A percentile compares a stretch with the other conserved stretches of the same genome.
phyloP scores from a whole-genome alignment of 257 asterid species.

The Prunella vulgaris region DNA sequence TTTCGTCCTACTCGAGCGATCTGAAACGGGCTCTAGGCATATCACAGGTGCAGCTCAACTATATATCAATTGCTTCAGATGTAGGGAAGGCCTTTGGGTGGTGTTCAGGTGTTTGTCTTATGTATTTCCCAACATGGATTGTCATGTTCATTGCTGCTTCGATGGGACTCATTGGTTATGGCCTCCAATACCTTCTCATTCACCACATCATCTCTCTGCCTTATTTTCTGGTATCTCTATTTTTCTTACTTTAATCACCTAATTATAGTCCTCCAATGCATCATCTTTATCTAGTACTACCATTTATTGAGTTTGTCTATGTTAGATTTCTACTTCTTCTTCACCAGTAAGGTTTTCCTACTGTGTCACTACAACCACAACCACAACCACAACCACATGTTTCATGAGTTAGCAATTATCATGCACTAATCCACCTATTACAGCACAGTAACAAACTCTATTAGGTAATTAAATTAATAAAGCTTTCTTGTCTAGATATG shows the following conservation, averaged over 20 bases:
- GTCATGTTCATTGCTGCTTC: slow-evolving; percentile 48
- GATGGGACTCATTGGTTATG: slow-evolving; percentile 60
- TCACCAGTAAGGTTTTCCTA: not conserved
- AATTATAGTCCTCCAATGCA: not conserved
- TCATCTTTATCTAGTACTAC: not conserved
- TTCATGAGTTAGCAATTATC: not conserved
- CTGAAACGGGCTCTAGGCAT: slow-evolving; percentile 41
- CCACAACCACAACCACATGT: not conserved
- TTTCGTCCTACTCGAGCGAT: slow-evolving; percentile 49
- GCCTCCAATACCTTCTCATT: slow-evolving; percentile 57
- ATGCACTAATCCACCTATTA: not conserved
- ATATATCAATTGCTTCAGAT: slow-evolving; percentile 56
- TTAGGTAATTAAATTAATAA: no score
- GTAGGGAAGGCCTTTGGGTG: slow-evolving; percentile 70
- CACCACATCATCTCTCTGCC: slow-evolving; percentile 41
- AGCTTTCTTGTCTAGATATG: no score
- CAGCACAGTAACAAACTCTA: not conserved
- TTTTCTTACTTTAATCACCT: no score
- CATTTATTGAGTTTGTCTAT: not conserved
- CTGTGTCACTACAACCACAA: not conserved
- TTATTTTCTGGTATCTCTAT: slow-evolving; percentile 38
- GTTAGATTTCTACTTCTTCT: not conserved
- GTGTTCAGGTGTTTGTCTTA: slow-evolving; percentile 53
- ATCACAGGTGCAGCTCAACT: slow-evolving; percentile 61
- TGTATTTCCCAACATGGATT: slow-evolving; percentile 43